Conservation (phyloP, 2,329 filamentous ascomycete genomes). For the Lasiodiplodia theobromae region DNA sequence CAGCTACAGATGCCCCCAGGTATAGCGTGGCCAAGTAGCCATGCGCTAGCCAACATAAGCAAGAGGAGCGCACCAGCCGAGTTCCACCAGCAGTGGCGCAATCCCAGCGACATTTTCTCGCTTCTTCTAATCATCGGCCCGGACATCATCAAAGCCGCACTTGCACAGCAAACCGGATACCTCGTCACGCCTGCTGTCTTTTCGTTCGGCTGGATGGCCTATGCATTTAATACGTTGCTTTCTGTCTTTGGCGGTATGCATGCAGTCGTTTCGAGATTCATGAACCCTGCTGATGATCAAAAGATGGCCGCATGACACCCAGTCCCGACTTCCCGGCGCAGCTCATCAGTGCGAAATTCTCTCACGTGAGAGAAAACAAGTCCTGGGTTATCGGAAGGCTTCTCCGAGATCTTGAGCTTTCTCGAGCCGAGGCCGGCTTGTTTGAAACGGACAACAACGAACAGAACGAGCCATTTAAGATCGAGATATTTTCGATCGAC, state of each 20-base stretch:
- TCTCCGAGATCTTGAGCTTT: slow-evolving; percentile 50
- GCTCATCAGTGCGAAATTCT: slow-evolving; percentile 48
- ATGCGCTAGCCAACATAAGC: not conserved
- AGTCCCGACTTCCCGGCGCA: slow-evolving; percentile 42
- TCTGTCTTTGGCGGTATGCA: slow-evolving; percentile 38
- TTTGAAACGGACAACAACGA: not conserved
- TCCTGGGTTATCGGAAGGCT: slow-evolving; percentile 55
- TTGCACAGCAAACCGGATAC: slow-evolving; percentile 43
- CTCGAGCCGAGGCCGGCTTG: slow-evolving; percentile 31
- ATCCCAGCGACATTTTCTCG: slow-evolving; percentile 40
- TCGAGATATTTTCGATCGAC: not conserved
- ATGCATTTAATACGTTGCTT: slow-evolving; percentile 42
- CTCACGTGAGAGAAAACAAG: slow-evolving; percentile 49
- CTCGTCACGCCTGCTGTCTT: slow-evolving; percentile 45
- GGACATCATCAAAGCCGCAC: slow-evolving; percentile 45
- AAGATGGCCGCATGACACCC: slow-evolving; percentile 46
- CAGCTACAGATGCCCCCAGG: too few species aligned
- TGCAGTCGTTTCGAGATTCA: not conserved
- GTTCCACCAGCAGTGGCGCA: slow-evolving; percentile 28
- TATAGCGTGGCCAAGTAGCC: too few species aligned
- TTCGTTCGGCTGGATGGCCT: slow-evolving; percentile 52
- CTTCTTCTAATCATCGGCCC: slow-evolving; percentile 48
- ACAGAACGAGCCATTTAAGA: not conserved
- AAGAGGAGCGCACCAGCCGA: not conserved
- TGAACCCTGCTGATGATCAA: not conserved